Evolutionary conservation across 148 eudicot species (phyloP), one percentile per base, ranked within the genome.

Genomic region (Fagopyrum esculentum): DNA sequence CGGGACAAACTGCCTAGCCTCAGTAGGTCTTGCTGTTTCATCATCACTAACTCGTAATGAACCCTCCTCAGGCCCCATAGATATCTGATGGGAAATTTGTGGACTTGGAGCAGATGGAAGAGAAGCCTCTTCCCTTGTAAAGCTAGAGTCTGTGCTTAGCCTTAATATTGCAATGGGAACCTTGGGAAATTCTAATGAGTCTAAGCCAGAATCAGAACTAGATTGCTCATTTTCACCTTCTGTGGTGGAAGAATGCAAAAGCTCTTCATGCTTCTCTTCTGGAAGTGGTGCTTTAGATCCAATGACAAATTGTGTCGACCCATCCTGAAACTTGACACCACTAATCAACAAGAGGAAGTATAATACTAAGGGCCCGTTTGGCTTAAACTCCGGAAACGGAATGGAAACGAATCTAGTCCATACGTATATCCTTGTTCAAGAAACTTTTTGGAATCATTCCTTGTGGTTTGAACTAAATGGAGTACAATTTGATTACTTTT

Each of bases 111-210:
- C 84, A 9, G 85, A 81, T 6, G 92, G 95, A n/a, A 84, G 86
- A 57, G 86, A 88, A 22, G 76, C 85, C 40, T 35, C 40, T 35
- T 35, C 40, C 40, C 40, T 35, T 78, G 82, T 80, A 45, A 83
- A 73, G 52, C 72, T 81, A 66, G 78, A 48, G 72, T 82, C 87
- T 13, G 64, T 55, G 75, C 61, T 79, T 5, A 89, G 80, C 63
- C 77, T 84, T 71, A 88, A 57, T 26, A 90, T 75, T 30, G 78
- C 84, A 66, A 80, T 89, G 43, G 99, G 99, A 81, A 96, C 92
- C 75, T 92, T 97, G 47, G 99, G 94, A 66, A 96, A 87, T 63
- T 89, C 92, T 66, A 82, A 76, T 10, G 78, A 59, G 51, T 96
- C 96, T 45, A 79, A 77, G 56, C 77, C 92, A 16, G 82, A 77